Conservation (phyloP, 2,329 filamentous ascomycete species). For the Arthrobotrys sphaeroides region DNA sequence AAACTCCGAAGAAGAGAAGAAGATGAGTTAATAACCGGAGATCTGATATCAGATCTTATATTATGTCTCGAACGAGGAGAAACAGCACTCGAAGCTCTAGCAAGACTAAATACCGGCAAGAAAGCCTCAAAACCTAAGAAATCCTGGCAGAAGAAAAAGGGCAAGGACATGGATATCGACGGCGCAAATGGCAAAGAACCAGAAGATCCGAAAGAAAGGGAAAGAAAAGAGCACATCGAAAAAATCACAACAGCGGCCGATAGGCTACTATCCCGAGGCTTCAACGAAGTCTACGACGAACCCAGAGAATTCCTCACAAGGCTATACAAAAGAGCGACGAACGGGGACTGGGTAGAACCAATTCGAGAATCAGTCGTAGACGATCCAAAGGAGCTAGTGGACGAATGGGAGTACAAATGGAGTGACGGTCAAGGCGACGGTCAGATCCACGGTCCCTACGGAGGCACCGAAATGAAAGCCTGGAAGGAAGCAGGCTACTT, state of each 20-base stretch:
- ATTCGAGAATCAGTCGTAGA: conserved; percentile 61
- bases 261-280: conserved; percentile 80
- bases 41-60: conserved; percentile 79
- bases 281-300: conserved; percentile 89
- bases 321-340: conserved; percentile 84
- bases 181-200: conserved; percentile 61
- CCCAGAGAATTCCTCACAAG: conserved; percentile 84
- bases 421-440: conserved; percentile 83
- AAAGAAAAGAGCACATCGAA: conserved; percentile 78
- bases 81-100: conserved; percentile 86
- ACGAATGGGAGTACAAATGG: conserved; percentile 92
- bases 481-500: conserved; percentile 96
- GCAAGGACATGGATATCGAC: conserved; percentile 76
- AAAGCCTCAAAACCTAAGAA: conserved; percentile 67
- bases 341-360: conserved; percentile 77
- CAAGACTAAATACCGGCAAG: conserved; percentile 76
- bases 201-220: conserved; percentile 74
- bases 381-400: conserved; percentile 59
- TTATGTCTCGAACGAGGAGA: conserved; percentile 78
- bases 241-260: conserved; percentile 89
- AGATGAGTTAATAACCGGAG: conserved; percentile 76
- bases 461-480: conserved; percentile 82
- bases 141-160: conserved; percentile 72
- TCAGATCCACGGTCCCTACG: conserved; percentile 84
- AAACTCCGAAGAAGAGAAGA: conserved; percentile 76